These are phyloP conservation scores for Trichaptum fuscoviolaceum DNA, from an alignment of 768 basidiomycete genomes.

Conservation along the genomic window DNA sequence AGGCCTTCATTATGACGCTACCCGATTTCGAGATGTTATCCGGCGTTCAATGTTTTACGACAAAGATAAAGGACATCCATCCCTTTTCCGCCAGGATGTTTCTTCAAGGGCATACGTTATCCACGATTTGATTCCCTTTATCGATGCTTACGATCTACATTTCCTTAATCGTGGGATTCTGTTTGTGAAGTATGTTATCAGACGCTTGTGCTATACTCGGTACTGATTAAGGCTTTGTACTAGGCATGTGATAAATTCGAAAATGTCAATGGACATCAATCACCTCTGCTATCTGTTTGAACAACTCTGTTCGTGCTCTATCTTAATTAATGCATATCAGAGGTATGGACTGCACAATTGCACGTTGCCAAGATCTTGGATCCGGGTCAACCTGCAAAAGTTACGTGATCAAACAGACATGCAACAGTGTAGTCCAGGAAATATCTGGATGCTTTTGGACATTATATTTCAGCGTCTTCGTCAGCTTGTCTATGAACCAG, in stretches of 20 bases:
- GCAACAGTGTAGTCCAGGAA: slow-evolving; percentile 8
- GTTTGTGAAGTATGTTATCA: slow-evolving; percentile 33
- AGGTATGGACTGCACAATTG: slow-evolving; percentile 34
- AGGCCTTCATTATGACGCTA: slow-evolving; percentile 32
- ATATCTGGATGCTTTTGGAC: neutral
- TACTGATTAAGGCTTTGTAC: neutral
- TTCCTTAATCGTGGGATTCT: slow-evolving; percentile 32
- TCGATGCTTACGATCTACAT: slow-evolving; percentile 22
- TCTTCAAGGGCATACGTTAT: slow-evolving; percentile 20
- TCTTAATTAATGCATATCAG: slow-evolving; percentile 29
- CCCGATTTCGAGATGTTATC: slow-evolving; percentile 30
- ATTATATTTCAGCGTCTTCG: slow-evolving; percentile 18
- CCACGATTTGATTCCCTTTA: slow-evolving; percentile 24
- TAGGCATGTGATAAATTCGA: slow-evolving; percentile 40
- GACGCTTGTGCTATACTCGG: neutral
- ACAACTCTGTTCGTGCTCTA: slow-evolving; percentile 34
- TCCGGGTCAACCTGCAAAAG: slow-evolving; percentile 21
- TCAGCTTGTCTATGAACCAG: slow-evolving; percentile 15
- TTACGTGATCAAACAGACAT: slow-evolving; percentile 16
- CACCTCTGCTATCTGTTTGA: slow-evolving; percentile 52
- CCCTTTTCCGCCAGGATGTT: slow-evolving; percentile 15
- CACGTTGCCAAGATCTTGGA: slow-evolving; percentile 52
- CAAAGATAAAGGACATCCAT: neutral
- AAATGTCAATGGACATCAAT: slow-evolving; percentile 37
- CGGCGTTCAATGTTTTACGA: slow-evolving; percentile 26